Conservation (phyloP, 768 basidiomycete genomes). For the Amanita subjunquillea region DNA sequence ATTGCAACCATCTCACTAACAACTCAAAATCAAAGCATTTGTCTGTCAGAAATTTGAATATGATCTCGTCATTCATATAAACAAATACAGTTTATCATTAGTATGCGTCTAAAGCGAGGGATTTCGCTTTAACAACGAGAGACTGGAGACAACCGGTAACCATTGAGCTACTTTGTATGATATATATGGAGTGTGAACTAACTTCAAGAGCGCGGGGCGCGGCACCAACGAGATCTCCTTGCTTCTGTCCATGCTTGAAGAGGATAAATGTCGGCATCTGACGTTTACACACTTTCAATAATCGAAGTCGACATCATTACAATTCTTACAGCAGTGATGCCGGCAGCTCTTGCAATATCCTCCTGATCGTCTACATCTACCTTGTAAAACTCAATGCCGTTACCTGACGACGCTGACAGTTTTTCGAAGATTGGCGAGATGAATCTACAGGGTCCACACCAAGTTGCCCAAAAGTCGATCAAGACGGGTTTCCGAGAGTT, state of each 20-base stretch:
- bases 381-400: constrained; percentile 55
- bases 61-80: neutral
- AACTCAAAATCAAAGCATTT: neutral
- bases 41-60: neutral
- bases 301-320: neutral
- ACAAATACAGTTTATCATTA: too few relatives aligned
- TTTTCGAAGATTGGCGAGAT: constrained; percentile 61
- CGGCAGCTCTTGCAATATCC: constrained; percentile 45
- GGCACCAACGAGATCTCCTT: constrained; percentile 37
- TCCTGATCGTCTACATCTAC: constrained; percentile 58
- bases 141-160: too few relatives aligned
- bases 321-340: constrained; percentile 47
- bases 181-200: constrained; percentile 1
- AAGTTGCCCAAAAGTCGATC: constrained; percentile 71
- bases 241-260: constrained; percentile 26
- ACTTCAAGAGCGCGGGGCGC: constrained; percentile 31
- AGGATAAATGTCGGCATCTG: constrained; percentile 35
- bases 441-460: constrained; percentile 63
- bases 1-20: neutral
- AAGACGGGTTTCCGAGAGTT: constrained; percentile 34
- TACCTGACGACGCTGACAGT: constrained; percentile 24
- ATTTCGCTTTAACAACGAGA: too few relatives aligned
- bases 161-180: too few relatives aligned
- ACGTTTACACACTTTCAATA: neutral
- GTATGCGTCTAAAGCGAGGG: too few relatives aligned